These are phyloP conservation scores for Canavalia ensiformis DNA, from an alignment of 306 rosid genomes.

Conservation along the genomic window DNA sequence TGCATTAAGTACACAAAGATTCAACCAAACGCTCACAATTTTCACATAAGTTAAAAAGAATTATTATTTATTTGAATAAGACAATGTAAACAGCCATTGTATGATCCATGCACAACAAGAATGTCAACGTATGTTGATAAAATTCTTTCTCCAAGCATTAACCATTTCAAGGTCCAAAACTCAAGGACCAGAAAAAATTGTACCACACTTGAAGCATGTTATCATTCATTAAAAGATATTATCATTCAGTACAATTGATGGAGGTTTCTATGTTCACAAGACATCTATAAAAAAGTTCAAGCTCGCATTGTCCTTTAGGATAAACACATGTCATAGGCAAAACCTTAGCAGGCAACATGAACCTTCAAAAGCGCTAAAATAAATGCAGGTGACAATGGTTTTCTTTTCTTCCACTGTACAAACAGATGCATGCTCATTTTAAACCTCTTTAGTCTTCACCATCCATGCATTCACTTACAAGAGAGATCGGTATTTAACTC, in stretches of 20 bases:
- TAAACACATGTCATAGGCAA: not conserved
- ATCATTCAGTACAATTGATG: not conserved
- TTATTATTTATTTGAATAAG: not conserved
- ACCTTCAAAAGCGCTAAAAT: not conserved
- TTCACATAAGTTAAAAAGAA: not conserved
- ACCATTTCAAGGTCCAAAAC: not conserved
- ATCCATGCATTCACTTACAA: conserved; percentile 20
- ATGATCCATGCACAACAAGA: not conserved
- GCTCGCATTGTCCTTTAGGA: not conserved
- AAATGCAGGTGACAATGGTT: not conserved
- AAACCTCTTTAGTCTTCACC: not conserved
- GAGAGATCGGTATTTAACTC: not conserved
- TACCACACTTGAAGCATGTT: not conserved
- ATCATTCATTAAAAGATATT: not conserved
- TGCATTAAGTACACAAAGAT: conserved; percentile 54
- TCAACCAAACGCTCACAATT: conserved; percentile 25
- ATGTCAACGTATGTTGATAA: not conserved
- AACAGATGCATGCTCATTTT: not conserved
- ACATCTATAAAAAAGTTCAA: not conserved
- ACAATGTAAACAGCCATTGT: not conserved
- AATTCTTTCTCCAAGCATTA: not conserved
- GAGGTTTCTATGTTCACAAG: not conserved
- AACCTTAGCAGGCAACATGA: not conserved
- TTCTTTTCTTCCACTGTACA: not conserved
- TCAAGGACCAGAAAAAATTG: not conserved